A percentile compares a stretch with the other conserved stretches of the same genome.
phyloP scores from a whole-genome alignment of 305 asterid species.

The Withania somnifera region DNA sequence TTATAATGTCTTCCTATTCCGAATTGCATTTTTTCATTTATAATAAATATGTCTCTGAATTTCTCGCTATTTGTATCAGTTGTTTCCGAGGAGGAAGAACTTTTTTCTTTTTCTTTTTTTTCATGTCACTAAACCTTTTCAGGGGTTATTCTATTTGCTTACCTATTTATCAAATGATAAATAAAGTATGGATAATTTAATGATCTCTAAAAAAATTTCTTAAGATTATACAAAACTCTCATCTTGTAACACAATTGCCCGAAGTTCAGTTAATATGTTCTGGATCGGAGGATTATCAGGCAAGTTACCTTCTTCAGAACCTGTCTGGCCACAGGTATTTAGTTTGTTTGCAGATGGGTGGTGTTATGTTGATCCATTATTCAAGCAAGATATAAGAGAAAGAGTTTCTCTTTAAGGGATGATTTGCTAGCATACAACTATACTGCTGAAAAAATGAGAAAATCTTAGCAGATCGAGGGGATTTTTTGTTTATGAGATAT shows the following conservation, averaged over 20 bases:
- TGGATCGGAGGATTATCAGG: constrained; percentile 19
- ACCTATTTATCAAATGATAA: too few relatives aligned
- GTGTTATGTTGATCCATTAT: constrained; percentile 8
- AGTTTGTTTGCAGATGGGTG: constrained; percentile 28
- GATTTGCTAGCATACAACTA: constrained; percentile 29
- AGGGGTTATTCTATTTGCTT: constrained; percentile 1
- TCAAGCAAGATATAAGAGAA: constrained; percentile 11
- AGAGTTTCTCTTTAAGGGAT: constrained; percentile 35
- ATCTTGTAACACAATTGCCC: neutral
- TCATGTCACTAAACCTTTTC: neutral
- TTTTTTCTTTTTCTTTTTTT: neutral
- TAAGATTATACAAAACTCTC: constrained; percentile 12
- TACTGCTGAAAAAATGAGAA: constrained; percentile 31
- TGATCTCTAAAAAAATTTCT: constrained; percentile 9
- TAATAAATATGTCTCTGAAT: neutral
- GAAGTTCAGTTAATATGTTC: neutral
- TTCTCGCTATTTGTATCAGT: neutral
- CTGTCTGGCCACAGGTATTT: constrained; percentile 11
- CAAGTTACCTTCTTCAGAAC: constrained; percentile 11
- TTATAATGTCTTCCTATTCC: neutral
- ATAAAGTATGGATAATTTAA: too few relatives aligned
- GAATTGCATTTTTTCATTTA: neutral
- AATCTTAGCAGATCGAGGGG: constrained; percentile 43
- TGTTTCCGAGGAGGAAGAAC: neutral
- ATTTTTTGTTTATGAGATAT: constrained; percentile 38